These are phyloP conservation scores for Ogataea hybrid DNA, from an alignment of 1,139 yeast genomes.

Conservation along the genomic window DNA sequence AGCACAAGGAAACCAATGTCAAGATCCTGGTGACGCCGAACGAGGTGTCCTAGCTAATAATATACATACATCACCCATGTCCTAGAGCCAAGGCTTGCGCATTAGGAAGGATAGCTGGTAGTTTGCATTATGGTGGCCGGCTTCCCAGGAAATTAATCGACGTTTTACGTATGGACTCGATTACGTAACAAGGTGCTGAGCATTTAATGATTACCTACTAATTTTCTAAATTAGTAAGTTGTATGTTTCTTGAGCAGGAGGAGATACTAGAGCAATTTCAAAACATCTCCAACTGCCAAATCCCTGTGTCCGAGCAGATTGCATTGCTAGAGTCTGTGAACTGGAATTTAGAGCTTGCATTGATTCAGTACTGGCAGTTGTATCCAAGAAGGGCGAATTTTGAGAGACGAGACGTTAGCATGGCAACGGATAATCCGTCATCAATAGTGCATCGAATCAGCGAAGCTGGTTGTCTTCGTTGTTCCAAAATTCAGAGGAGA, in stretches of 20 bases:
- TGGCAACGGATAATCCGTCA: slow-evolving; percentile 10
- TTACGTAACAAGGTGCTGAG: background rate
- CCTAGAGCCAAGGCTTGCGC: background rate
- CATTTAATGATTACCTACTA: background rate
- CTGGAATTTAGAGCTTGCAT: slow-evolving; percentile 27
- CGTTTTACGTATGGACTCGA: background rate
- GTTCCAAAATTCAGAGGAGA: background rate
- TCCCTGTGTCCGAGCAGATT: slow-evolving; percentile 19
- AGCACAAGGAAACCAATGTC: slow-evolving; percentile 39
- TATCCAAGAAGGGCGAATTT: slow-evolving; percentile 19
- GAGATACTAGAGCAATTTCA: slow-evolving; percentile 17
- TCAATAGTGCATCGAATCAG: slow-evolving; percentile 6
- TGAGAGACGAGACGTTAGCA: background rate
- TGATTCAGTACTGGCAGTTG: slow-evolving; percentile 23
- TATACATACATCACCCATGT: background rate
- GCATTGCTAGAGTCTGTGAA: slow-evolving; percentile 18
- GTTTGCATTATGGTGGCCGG: background rate
- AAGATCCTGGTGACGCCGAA: slow-evolving; percentile 38
- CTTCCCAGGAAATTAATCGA: background rate
- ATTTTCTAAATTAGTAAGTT: background rate
- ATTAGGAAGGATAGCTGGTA: background rate
- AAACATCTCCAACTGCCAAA: slow-evolving; percentile 13
- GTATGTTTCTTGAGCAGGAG: slow-evolving; percentile 19
- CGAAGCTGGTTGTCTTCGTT: slow-evolving; percentile 3
- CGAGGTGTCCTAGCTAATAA: slow-evolving; percentile 3